Conservation (phyloP, 140 eudicot genomes). For the Bidens hawaiensis region DNA sequence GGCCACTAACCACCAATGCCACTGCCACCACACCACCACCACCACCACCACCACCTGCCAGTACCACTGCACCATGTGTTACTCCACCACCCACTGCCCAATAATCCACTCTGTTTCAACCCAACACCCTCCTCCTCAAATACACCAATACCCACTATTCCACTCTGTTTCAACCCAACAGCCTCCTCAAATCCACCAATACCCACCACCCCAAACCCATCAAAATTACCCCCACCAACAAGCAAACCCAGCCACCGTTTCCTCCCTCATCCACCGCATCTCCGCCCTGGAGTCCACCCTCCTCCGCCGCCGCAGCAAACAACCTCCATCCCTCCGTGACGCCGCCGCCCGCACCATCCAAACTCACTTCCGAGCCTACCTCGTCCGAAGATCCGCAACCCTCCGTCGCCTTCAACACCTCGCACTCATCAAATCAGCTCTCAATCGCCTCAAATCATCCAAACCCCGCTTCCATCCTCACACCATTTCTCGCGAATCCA, state of each 20-base stretch:
- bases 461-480: constrained; percentile 41
- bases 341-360: constrained; percentile 88
- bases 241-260: constrained; percentile 20
- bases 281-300: constrained; percentile 78
- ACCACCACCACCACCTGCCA: constrained; percentile 38
- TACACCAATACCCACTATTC: constrained; percentile 25
- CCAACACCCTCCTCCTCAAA: constrained; percentile 41
- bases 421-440: constrained; percentile 55
- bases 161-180: constrained; percentile 32
- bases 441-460: constrained; percentile 52
- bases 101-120: too few species aligned
- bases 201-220: constrained; percentile 28
- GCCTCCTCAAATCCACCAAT: constrained; percentile 25
- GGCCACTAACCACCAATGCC: constrained; percentile 46
- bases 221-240: constrained; percentile 22
- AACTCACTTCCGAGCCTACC: constrained; percentile 73
- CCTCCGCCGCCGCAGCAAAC: constrained; percentile 46
- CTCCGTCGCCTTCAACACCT: constrained; percentile 71
- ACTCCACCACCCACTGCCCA: constrained; percentile 35
- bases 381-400: constrained; percentile 72
- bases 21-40: constrained; percentile 40
- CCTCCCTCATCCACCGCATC: constrained; percentile 84
- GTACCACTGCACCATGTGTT: constrained; percentile 43
- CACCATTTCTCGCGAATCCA: constrained; percentile 40
- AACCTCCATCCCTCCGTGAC: constrained; percentile 41